Percentiles rank a stretch among this genome's conserved stretches.
Conservation (phyloP, 768 basidiomycete genomes). For the Boletus pseudo-olivaceus region DNA sequence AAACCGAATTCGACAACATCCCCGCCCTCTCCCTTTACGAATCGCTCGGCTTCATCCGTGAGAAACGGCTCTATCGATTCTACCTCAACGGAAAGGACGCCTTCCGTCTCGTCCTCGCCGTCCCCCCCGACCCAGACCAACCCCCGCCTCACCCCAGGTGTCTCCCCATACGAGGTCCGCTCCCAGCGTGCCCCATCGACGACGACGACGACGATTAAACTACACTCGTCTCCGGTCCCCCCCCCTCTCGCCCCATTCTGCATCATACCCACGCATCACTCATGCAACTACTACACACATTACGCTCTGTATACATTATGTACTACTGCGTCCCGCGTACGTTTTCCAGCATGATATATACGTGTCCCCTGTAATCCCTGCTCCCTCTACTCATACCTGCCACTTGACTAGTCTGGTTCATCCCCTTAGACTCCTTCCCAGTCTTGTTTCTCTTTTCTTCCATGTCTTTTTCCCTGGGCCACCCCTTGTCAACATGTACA, state of each 20-base stretch:
- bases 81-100: conserved; percentile 98
- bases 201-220: conserved; percentile 21
- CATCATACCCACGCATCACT: conserved; percentile 15
- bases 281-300: background rate
- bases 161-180: conserved; percentile 14
- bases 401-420: conserved; percentile 1
- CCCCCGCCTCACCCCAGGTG: conserved; percentile 9
- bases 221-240: background rate
- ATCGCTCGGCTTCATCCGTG: conserved; percentile 90
- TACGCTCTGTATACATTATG: conserved; percentile 3
- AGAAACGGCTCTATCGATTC: conserved; percentile 92
- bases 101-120: conserved; percentile 71
- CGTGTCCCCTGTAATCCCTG: conserved; percentile 6
- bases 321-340: background rate
- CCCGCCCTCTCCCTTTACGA: conserved; percentile 88
- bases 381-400: background rate
- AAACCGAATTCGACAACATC: conserved; percentile 92
- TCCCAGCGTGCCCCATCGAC: conserved; percentile 21
- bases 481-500: conserved; percentile 1
- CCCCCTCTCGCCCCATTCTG: background rate
- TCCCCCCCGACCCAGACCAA: conserved; percentile 39
- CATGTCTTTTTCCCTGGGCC: background rate
- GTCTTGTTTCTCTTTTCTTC: background rate
- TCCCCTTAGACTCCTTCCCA: background rate
- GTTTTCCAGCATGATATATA: conserved; percentile 10